Evolutionary conservation across 2,329 filamentous ascomycete species (phyloP), one percentile per base, ranked within the genome.

Genomic region (Penicillium janthinellum): DNA sequence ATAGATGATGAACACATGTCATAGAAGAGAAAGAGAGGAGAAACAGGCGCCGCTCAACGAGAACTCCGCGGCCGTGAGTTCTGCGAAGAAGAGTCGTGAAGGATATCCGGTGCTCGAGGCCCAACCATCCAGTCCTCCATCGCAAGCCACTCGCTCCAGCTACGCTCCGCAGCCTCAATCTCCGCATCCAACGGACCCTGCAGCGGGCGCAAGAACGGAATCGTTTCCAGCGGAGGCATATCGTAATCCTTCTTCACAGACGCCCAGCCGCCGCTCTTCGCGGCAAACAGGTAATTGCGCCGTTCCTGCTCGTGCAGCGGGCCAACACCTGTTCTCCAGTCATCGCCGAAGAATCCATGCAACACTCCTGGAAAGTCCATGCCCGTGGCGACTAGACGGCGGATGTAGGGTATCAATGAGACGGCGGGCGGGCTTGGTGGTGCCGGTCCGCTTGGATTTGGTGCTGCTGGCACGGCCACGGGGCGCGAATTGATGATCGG

Each of bases 91-190:
- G 74, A 75, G 53, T 77, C 77, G 47, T 71, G 69, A 22, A 78
- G 67, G 5, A 66, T 66, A 63, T 82, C 81, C 6, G 89, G 90
- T 35, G 89, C 88, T 62, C 91, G 81, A 1, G 91, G 90, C 2
- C 93, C 93, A n/a, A 97, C 81, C 92, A 96, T 96, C 94, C 94
- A 98, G 75, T 97, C 94, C 76, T 96, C 92, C 91, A 97, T 96
- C 12, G 91, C 91, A 35, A 97, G 80, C 94, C 94, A 98, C 70
- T 94, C 89, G 73, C 92, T 96, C 95, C 95, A 99, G 60, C 84
- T 88, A 62, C 85, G 84, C 78, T 98, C 94, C 0, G 93, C 93
- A 14, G 81, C 85, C 63, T 90, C 85, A 62, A 98, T 91, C 78
- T 98, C 95, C 22, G 86, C 85, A 70, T 94, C 87, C 7, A 86